phyloP scores from a whole-genome alignment of 2,329 filamentous ascomycete genomes.

The Aspergillus sp. region DNA sequence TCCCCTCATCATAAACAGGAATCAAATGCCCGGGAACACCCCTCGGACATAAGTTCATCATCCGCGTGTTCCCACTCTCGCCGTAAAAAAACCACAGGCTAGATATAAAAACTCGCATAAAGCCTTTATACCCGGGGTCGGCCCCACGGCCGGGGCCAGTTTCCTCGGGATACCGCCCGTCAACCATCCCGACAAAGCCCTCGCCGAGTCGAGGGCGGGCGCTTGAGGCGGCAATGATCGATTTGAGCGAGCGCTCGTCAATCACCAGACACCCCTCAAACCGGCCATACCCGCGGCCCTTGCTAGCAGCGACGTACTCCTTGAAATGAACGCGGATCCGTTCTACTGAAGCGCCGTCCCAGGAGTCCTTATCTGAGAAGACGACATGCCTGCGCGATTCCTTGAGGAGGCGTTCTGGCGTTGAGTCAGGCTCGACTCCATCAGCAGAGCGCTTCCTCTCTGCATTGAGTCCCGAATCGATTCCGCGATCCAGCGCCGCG shows the following conservation, averaged over 20 bases:
- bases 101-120: not conserved
- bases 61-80: not conserved
- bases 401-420: not conserved
- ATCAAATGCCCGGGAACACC: not conserved
- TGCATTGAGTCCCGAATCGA: not conserved
- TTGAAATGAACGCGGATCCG: not conserved
- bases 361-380: not conserved
- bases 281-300: not conserved
- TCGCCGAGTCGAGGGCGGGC: not conserved
- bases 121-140: not conserved
- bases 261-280: not conserved
- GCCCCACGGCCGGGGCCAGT: not conserved
- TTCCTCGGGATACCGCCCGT: not conserved
- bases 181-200: not conserved
- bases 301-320: not conserved
- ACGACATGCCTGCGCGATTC: not conserved
- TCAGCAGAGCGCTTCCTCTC: not conserved
- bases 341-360: not conserved
- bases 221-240: not conserved
- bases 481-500: not conserved
- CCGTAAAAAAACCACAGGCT: not conserved
- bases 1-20: not conserved
- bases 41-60: not conserved
- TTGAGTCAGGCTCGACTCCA: not conserved
- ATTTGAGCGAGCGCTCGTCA: not conserved